phyloP scores from a whole-genome alignment of 371 early-diverging fungal species.

The Lichtheimia ornata region DNA sequence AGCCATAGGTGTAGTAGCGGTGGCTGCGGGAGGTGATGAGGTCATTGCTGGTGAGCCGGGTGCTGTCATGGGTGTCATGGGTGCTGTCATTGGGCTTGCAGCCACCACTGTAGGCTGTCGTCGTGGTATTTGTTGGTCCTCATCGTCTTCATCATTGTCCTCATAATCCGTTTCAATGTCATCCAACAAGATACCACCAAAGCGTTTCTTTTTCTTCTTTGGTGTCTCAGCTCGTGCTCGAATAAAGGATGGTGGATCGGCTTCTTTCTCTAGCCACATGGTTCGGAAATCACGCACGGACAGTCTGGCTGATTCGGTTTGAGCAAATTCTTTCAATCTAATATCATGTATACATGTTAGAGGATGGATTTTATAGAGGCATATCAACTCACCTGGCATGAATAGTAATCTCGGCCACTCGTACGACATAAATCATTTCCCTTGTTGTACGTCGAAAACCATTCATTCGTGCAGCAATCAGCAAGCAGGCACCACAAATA shows the following conservation, averaged over 20 bases:
- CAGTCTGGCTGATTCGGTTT: slow-evolving; percentile 88
- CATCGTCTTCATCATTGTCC: neutral
- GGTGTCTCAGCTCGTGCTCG: slow-evolving; percentile 50
- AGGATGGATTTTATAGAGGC: neutral
- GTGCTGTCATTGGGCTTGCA: slow-evolving; percentile 1
- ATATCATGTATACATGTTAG: neutral
- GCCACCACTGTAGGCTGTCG: slow-evolving; percentile 8
- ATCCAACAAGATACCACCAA: slow-evolving; percentile 15
- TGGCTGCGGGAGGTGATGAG: neutral
- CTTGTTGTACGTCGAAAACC: slow-evolving; percentile 83
- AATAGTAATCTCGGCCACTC: slow-evolving; percentile 92
- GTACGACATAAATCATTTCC: slow-evolving; percentile 94
- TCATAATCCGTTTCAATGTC: slow-evolving; percentile 21
- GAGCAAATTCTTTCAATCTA: slow-evolving; percentile 86
- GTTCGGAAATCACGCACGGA: slow-evolving; percentile 88
- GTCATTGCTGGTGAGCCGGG: slow-evolving; percentile 2
- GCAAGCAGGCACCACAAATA: slow-evolving; percentile 96
- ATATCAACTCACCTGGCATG: slow-evolving; percentile 63
- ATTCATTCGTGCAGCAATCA: slow-evolving; percentile 96
- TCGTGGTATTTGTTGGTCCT: neutral
- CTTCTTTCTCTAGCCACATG: slow-evolving; percentile 85
- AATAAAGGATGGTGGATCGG: slow-evolving; percentile 90
- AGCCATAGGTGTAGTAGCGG: neutral
- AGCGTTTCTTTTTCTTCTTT: slow-evolving; percentile 16
- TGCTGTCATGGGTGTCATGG: slow-evolving; percentile 8